Evolutionary conservation across 163 green algal genomes (phyloP).

Genomic region (Picocystis sp.): DNA sequence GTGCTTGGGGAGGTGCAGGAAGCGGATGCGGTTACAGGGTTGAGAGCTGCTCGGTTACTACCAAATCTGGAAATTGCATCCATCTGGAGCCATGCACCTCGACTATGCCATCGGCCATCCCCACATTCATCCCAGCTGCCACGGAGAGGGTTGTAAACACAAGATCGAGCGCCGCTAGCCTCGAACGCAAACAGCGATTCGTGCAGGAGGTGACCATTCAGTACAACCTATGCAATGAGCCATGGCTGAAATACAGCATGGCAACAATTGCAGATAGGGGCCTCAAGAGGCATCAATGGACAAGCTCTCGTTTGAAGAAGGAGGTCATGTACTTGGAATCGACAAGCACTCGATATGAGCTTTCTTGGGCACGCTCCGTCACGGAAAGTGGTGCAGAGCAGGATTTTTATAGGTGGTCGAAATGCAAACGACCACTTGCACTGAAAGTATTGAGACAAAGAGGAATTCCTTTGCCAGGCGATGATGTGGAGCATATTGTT

Average conservation of each 20-base stretch:
- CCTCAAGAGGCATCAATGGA: slow-evolving; percentile 69
- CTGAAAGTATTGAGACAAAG: slow-evolving; percentile 1
- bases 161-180: slow-evolving; percentile 15
- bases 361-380: slow-evolving; percentile 8
- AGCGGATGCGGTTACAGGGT: slow-evolving; percentile 18
- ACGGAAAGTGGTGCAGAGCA: not conserved
- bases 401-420: slow-evolving; percentile 1
- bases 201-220: slow-evolving; percentile 70
- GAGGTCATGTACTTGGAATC: slow-evolving; percentile 77
- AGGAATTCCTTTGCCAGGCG: slow-evolving; percentile 12
- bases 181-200: slow-evolving; percentile 27
- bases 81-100: slow-evolving; percentile 34
- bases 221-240: slow-evolving; percentile 96
- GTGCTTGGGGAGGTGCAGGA: slow-evolving; percentile 42
- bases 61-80: slow-evolving; percentile 27
- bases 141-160: slow-evolving; percentile 40
- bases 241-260: slow-evolving; percentile 91
- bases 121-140: slow-evolving; percentile 56
- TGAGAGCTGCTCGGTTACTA: slow-evolving; percentile 50
- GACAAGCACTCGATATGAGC: slow-evolving; percentile 17
- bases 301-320: slow-evolving; percentile 48
- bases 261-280: slow-evolving; percentile 63
- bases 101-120: slow-evolving; percentile 25
- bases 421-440: slow-evolving; percentile 2
- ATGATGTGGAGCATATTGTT: slow-evolving; percentile 12